Evolutionary conservation across 2,329 filamentous ascomycete species (phyloP).

Genomic region (Xylariaceae sp.): DNA sequence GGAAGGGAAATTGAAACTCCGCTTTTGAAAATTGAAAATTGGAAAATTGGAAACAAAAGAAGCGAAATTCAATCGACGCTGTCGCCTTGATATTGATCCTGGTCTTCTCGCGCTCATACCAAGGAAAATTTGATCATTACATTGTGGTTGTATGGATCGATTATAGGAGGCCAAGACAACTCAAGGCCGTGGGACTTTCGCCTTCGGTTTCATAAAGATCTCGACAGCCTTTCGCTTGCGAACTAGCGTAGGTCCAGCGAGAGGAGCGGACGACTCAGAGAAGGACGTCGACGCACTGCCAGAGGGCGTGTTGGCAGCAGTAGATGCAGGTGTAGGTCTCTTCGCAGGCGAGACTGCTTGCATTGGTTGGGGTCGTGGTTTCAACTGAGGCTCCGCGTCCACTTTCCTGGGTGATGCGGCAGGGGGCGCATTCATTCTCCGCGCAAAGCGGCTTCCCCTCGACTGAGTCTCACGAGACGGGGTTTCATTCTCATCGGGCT

Average conservation of each 20-base stretch:
- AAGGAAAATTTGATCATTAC: no score
- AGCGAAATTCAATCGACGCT: no score
- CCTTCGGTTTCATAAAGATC: conserved; percentile 47
- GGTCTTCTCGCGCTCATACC: no score
- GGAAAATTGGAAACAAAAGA: no score
- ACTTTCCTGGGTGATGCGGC: not conserved
- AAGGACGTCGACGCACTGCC: not conserved
- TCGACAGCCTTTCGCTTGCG: conserved; percentile 43
- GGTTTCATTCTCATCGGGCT: conserved; percentile 13
- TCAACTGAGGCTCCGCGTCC: conserved; percentile 5
- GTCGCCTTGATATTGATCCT: no score
- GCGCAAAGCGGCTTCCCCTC: conserved; percentile 7
- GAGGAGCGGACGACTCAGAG: conserved; percentile 1
- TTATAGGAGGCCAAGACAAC: not conserved
- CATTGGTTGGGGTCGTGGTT: not conserved
- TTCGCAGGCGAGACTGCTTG: not conserved
- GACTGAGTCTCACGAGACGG: not conserved
- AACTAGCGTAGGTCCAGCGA: conserved; percentile 11
- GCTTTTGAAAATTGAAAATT: no score
- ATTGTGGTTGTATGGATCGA: no score
- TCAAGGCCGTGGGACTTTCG: conserved; percentile 29
- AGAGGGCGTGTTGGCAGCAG: not conserved
- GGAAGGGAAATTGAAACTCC: no score
- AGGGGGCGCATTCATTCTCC: conserved; percentile 8
- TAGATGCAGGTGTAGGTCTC: no score